Evolutionary conservation across 768 basidiomycete genomes (phyloP).

Genomic region (Leucocoprinus birnbaumii): DNA sequence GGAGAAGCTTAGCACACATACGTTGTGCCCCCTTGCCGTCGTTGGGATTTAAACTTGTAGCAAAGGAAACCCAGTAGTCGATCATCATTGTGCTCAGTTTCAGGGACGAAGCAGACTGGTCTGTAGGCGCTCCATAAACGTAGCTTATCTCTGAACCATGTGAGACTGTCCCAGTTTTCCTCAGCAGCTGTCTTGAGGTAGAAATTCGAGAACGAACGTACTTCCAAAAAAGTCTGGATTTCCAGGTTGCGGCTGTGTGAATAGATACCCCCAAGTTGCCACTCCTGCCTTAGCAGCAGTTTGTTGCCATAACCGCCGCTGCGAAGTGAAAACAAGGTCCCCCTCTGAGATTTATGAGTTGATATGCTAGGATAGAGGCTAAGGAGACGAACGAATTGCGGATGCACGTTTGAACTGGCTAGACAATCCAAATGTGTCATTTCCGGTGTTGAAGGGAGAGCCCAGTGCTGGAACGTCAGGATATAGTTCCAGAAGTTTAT

Average conservation of each 20-base stretch:
- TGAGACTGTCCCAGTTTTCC: background rate
- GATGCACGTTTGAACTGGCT: constrained; percentile 30
- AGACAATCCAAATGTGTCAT: constrained; percentile 39
- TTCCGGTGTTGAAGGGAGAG: constrained; percentile 44
- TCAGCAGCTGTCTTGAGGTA: no score
- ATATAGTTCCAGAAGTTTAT: constrained; percentile 33
- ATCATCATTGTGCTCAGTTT: constrained; percentile 31
- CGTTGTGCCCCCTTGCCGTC: constrained; percentile 29
- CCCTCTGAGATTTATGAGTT: constrained; percentile 20
- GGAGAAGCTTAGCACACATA: no score
- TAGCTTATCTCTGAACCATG: constrained; percentile 28
- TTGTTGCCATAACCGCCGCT: constrained; percentile 34
- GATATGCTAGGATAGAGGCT: background rate
- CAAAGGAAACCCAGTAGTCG: constrained; percentile 43
- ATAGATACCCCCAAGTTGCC: constrained; percentile 38
- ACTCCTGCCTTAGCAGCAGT: constrained; percentile 35
- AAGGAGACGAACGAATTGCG: constrained; percentile 21
- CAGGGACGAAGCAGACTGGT: constrained; percentile 19
- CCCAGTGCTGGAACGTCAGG: constrained; percentile 39
- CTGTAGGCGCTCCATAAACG: constrained; percentile 29
- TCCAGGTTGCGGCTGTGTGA: constrained; percentile 34
- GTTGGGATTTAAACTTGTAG: constrained; percentile 35
- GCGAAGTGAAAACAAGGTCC: constrained; percentile 36
- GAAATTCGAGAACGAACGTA: constrained; percentile 13
- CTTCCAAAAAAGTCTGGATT: constrained; percentile 25